Evolutionary conservation across 139 green algal species (phyloP), one percentile per base, ranked within the genome.

Genomic region (Chlamydomonas sp.): DNA sequence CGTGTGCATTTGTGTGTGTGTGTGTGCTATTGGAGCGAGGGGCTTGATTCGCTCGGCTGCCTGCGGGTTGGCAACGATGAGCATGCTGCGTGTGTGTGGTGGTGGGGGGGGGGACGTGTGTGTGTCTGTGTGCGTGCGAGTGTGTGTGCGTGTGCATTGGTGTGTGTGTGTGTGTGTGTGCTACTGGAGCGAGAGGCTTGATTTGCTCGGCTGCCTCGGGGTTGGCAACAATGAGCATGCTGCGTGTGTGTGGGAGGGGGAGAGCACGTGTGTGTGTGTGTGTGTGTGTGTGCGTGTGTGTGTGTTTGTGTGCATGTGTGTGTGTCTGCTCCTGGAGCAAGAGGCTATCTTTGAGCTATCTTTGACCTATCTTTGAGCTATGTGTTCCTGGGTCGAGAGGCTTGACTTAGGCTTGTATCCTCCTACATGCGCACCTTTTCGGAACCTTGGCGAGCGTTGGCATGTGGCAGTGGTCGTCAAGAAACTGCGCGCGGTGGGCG

Each of bases 241-340:
- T 69, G 28, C 24, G 36, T 6, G 80, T 0, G 89, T 94, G 28
- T 88, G 89, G 47, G 79, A 78, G 74, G 93, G 89, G 2, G 79
- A 75, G 76, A 93, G 89, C 43, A 20, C 20, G 43, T 13, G 13
- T 13, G 20, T 54, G 43, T 26, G 43, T 13, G 43, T 54, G 43
- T 26, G 43, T 13, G 43, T 54, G 43, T 26, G 43, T 54, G 43
- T n/a, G n/a, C n/a, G n/a, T n/a, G n/a, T n/a, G n/a, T n/a, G n/a
- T n/a, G n/a, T n/a, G n/a, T n/a, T 13, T 54, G 43, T 26, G 43
- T 54, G 43, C n/a, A n/a, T n/a, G 43, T 20, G 20, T 54, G 43
- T 54, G 43, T 54, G 43, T 54, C 16, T 54, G 43, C 16, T 54
- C 43, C 13, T 54, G 16, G 16, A 54, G 43, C 13, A 26, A 54